These are phyloP conservation scores for Scutellaria minor DNA, from an alignment of 257 asterid species.

Conservation along the genomic window DNA sequence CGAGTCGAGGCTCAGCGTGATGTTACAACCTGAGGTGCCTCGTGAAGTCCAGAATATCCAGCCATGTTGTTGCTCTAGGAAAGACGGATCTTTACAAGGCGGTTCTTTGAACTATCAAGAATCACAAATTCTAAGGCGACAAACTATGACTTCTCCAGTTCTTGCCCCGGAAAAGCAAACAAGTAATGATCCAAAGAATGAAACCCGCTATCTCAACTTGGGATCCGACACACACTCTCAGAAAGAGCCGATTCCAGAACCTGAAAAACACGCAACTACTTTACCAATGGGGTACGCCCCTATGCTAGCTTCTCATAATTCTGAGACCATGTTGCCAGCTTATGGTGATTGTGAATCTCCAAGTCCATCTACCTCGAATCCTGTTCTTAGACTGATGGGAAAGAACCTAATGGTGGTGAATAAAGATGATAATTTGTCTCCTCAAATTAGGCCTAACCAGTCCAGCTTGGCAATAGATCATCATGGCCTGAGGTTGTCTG, in stretches of 20 bases:
- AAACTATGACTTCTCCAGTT: constrained; percentile 42
- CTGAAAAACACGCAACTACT: constrained; percentile 32
- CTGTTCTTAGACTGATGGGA: constrained; percentile 91
- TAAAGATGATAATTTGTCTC: constrained; percentile 54
- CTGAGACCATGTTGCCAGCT: constrained; percentile 46
- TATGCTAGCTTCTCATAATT: constrained; percentile 40
- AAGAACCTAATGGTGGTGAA: constrained; percentile 83
- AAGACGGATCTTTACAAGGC: constrained; percentile 51
- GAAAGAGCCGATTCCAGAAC: constrained; percentile 36
- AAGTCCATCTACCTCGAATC: constrained; percentile 65
- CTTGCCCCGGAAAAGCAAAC: constrained; percentile 46
- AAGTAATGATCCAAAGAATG: constrained; percentile 34
- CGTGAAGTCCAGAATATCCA: constrained; percentile 46
- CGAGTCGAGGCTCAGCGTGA: constrained; percentile 36
- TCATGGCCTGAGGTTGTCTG: constrained; percentile 34
- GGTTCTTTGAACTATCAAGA: constrained; percentile 52
- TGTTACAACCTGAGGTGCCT: constrained; percentile 33
- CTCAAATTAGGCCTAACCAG: constrained; percentile 41
- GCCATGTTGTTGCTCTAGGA: constrained; percentile 75
- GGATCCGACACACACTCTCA: constrained; percentile 41
- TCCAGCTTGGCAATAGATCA: constrained; percentile 35
- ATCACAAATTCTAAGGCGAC: constrained; percentile 50
- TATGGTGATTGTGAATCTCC: constrained; percentile 48
- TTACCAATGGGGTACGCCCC: constrained; percentile 35
- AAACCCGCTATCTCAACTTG: constrained; percentile 28